Base-by-base conservation (phyloP, 176 grass and related monocot species). In the Eragrostis nindensis region DNA sequence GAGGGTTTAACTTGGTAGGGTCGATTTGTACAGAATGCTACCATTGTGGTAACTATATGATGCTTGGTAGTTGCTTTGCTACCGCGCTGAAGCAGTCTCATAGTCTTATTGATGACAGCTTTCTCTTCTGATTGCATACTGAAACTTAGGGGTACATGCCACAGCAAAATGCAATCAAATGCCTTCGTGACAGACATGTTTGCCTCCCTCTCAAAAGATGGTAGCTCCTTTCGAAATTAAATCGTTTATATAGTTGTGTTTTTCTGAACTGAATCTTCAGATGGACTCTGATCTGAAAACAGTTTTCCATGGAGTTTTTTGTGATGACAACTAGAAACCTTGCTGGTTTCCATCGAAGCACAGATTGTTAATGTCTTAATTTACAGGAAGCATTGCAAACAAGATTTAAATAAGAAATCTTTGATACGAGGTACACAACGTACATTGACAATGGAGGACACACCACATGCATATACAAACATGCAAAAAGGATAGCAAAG, bases 1-100 rank as follows among this genome's bases (percentile, higher is more conserved):
- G 16, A n/a, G 77, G 66, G 78, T 66, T 73, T 49, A n/a, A 36
- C 47, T 43, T 72, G 4, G 29, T 73, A 77, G 41, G 55, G 66
- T 81, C 47, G 26, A 19, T 76, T 56, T 85, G 83, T 86, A 89
- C 72, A 89, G 77, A 9, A 40, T 81, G 61, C 8, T 71, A 71
- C 32, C 50, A 25, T 16, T 41, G 22, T 53, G 62, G 32, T 36
- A 15, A 48, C 53, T 11, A 55, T n/a, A n/a, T 74, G 67, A 25
- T 36, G 63, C 62, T 1, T 74, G 10, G 7, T 62, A 66, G 54
- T 67, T 43, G 1, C 32, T 36, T 36, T 63, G 76, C 44, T 22
- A 2, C 67, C 63, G 38, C 15, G 25, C 27, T 4, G 24, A 82
- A 71, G 30, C 2, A 50, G 50, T 55, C 4, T 56, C 32, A 36